Evolutionary conservation across 257 asterid species (phyloP).

Genomic region (Jacaranda copaia): DNA sequence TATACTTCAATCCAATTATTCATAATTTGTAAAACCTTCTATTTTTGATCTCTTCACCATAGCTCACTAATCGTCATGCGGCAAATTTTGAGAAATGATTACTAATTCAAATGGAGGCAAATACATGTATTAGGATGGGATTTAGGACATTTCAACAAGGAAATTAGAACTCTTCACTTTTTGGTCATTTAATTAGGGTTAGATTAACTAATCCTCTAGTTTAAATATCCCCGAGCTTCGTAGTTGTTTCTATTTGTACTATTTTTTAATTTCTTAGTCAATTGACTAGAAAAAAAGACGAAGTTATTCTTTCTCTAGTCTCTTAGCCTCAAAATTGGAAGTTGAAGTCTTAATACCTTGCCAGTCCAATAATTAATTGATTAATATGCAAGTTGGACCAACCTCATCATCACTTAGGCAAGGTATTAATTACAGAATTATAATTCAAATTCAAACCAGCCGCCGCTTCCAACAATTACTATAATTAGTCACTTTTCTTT

Average conservation of each 20-base stretch:
- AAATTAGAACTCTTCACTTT: too few relatives aligned
- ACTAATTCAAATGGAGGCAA: too few relatives aligned
- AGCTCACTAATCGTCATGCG: too few relatives aligned
- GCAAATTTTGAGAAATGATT: too few relatives aligned
- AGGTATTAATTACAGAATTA: not conserved
- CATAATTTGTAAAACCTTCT: too few relatives aligned
- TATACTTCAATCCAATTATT: too few relatives aligned
- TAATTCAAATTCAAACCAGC: not conserved
- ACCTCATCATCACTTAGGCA: not conserved
- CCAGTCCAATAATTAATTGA: not conserved
- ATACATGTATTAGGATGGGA: too few relatives aligned
- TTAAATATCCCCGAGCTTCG: not conserved
- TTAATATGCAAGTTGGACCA: not conserved
- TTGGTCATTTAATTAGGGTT: too few relatives aligned
- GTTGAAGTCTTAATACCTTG: not conserved
- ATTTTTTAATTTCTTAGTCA: not conserved
- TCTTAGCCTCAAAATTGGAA: not conserved
- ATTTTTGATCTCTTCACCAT: too few relatives aligned
- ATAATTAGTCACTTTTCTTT: too few relatives aligned
- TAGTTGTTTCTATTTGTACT: not conserved
- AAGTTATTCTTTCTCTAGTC: not conserved
- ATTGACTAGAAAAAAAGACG: not conserved
- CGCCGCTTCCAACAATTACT: too few relatives aligned
- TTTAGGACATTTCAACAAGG: too few relatives aligned
- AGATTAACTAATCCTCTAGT: not conserved